Conservation (phyloP, 2,329 filamentous ascomycete genomes). For the Aspergillus amoenus region DNA sequence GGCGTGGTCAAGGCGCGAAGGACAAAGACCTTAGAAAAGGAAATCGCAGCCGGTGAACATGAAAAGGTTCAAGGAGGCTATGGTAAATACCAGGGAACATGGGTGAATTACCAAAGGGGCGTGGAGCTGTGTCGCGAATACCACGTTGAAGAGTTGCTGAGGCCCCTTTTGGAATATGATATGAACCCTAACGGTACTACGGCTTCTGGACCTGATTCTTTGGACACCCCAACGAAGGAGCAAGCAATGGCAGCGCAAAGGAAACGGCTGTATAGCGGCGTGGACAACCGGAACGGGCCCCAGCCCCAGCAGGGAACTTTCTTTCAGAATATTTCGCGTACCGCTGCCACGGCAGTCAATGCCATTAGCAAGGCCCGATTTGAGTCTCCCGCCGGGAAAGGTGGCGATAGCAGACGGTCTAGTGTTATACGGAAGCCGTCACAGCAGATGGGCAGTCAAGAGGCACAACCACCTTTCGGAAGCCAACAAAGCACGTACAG, state of each 20-base stretch:
- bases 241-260: conserved; percentile 95
- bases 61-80: conserved; percentile 99
- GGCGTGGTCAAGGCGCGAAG: conserved; percentile 97
- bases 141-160: conserved; percentile 51
- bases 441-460: conserved; percentile 60
- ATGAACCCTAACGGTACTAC: conserved; percentile 57
- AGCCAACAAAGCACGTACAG: conserved; percentile 78
- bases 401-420: conserved; percentile 63
- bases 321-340: conserved; percentile 94
- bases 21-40: conserved; percentile 96
- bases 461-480: conserved; percentile 66
- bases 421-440: conserved; percentile 70
- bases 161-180: conserved; percentile 51
- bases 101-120: conserved; percentile 92
- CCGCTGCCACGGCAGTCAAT: conserved; percentile 87
- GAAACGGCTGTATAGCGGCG: conserved; percentile 83
- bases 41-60: conserved; percentile 92
- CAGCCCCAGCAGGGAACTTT: conserved; percentile 75
- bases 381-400: conserved; percentile 76
- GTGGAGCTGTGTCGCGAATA: conserved; percentile 84
- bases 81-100: conserved; percentile 98
- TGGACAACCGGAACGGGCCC: conserved; percentile 67
- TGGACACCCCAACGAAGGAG: conserved; percentile 97
- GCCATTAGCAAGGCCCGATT: conserved; percentile 96
- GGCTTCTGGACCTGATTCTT: conserved; percentile 67